These are phyloP conservation scores for Curvularia eragrostidis DNA, from an alignment of 2,329 filamentous ascomycete genomes.

Conservation along the genomic window DNA sequence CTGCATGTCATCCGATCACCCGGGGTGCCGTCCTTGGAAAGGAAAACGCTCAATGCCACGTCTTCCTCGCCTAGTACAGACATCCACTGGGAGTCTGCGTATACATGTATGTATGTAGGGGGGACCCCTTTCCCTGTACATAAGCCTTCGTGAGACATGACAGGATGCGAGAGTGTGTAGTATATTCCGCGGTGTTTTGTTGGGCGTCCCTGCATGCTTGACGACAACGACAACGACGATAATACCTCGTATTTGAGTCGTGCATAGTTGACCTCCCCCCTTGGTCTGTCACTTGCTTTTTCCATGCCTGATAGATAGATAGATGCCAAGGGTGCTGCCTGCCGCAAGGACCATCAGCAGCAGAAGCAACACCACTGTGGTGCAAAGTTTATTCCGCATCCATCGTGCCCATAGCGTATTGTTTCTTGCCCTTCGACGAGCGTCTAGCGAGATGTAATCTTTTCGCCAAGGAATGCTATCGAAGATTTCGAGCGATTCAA, in stretches of 20 bases:
- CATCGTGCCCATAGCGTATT: slow-evolving; percentile 21
- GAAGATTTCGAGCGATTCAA: slow-evolving; percentile 46
- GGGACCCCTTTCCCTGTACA: no score
- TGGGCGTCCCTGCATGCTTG: neutral
- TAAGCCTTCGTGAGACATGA: no score
- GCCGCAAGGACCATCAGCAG: slow-evolving; percentile 30
- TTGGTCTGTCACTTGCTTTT: slow-evolving; percentile 13
- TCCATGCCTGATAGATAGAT: slow-evolving; percentile 27
- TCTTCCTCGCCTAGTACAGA: no score
- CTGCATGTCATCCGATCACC: slow-evolving; percentile 8
- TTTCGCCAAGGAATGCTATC: slow-evolving; percentile 43
- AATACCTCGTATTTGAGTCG: neutral
- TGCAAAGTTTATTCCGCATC: slow-evolving; percentile 28
- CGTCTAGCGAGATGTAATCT: slow-evolving; percentile 31
- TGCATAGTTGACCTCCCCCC: neutral
- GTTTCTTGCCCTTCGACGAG: slow-evolving; percentile 1
- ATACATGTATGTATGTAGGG: no score
- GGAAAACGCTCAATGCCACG: no score
- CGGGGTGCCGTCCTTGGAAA: no score
- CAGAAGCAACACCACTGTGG: slow-evolving; percentile 25
- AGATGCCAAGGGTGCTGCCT: slow-evolving; percentile 30
- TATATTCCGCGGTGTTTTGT: slow-evolving; percentile 1
- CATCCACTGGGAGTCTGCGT: no score
- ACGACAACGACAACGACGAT: neutral
- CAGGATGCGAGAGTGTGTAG: neutral